Conservation (phyloP, 2,329 filamentous ascomycete genomes). For the Ascocoryne sarcoides region DNA sequence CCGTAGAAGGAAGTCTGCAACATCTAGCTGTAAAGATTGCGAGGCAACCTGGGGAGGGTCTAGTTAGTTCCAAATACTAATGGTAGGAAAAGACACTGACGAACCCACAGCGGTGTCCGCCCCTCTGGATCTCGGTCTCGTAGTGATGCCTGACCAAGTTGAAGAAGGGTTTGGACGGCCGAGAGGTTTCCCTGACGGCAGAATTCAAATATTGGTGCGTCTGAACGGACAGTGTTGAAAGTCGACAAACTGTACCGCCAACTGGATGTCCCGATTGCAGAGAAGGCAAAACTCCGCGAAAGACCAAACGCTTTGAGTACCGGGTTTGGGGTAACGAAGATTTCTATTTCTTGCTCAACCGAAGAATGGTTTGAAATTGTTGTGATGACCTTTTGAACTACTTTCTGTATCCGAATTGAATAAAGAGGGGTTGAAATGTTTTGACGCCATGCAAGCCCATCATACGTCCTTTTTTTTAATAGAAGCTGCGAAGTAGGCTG, state of each 20-base stretch:
- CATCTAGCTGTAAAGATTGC: constrained; percentile 1
- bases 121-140: constrained; percentile 8
- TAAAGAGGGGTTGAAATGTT: background rate
- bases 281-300: background rate
- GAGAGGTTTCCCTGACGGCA: constrained; percentile 6
- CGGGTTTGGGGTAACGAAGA: background rate
- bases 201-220: constrained; percentile 10
- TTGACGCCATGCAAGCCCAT: too few species aligned
- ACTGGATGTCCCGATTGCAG: background rate
- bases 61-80: background rate
- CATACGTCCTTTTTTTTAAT: too few species aligned
- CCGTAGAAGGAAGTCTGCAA: constrained; percentile 8
- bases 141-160: constrained; percentile 3
- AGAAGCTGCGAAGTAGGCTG: too few species aligned
- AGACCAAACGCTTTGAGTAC: constrained; percentile 2
- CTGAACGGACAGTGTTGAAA: constrained; percentile 4
- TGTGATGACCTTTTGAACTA: background rate
- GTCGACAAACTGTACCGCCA: constrained; percentile 7
- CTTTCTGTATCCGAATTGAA: background rate
- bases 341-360: background rate
- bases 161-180: constrained; percentile 1
- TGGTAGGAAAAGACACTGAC: background rate
- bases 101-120: constrained; percentile 10
- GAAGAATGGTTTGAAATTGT: background rate
- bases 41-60: constrained; percentile 4